Base-by-base conservation (phyloP, 108 stramenopile genomes). In the Ochromonas danica region DNA sequence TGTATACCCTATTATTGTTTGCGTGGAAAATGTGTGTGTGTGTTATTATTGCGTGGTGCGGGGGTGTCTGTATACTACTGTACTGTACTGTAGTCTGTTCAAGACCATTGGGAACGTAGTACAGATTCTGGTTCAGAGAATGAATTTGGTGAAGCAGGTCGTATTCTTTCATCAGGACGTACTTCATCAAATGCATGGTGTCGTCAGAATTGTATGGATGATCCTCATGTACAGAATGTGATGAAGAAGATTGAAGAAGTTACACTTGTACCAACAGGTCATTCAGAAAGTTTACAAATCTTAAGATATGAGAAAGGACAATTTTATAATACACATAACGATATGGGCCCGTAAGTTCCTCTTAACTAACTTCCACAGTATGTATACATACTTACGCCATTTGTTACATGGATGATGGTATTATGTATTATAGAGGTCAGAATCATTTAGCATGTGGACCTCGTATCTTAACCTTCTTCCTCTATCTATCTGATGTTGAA, bases 181-280 rank as follows among this genome's bases (percentile, higher is more conserved):
- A 75, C 72, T 10, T 57, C 45, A 28, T 42, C 25, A 6, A 75
- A 60, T 75, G 72, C 72, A 41, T 75, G 72, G 72, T 75, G 72
- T 25, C 14, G 31, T 22, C 17, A 60, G 6, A 6, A 60, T 6
- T 75, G 45, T 51, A 36, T 27, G 17, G 6, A 28, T 28, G 63
- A 67, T 67, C 63, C 17, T 33, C 6, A 36, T 33, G 72, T 75
- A 33, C 36, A 42, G 6, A 14, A 6, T 27, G 31, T 75, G 17
- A 42, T 33, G 6, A 6, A 33, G 6, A 42, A 75, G 51, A 75
- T 70, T 22, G 39, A 70, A 40, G 39, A 40, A 31, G 39, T 70
- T 22, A 70, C 67, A 17, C 10, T 17, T 31, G 33, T 70, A 10
- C 36, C 67, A 10, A 17, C 10, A 10, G 67, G 40, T 38, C 36